phyloP scores from a whole-genome alignment of 2,329 filamentous ascomycete species.

The Colletotrichum filicis region DNA sequence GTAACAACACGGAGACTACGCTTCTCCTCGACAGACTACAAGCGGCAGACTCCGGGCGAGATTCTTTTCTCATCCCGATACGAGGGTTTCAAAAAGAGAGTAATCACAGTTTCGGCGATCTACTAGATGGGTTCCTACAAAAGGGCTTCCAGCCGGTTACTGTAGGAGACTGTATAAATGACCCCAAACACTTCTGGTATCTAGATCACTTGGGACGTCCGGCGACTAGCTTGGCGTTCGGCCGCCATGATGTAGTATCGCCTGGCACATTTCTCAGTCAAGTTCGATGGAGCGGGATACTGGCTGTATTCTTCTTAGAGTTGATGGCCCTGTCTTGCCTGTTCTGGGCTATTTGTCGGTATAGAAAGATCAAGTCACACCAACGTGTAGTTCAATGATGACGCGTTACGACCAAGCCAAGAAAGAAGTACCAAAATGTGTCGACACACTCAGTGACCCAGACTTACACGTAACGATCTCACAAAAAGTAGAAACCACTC shows the following conservation, averaged over 20 bases:
- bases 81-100: background rate
- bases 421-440: background rate
- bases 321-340: background rate
- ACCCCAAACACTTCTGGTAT: constrained; percentile 2
- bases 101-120: background rate
- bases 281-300: background rate
- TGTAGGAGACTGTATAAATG: constrained; percentile 7
- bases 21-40: background rate
- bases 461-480: background rate
- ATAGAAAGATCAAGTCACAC: background rate
- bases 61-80: background rate
- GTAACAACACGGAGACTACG: background rate
- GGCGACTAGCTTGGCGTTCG: background rate
- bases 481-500: no score
- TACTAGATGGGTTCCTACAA: background rate
- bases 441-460: background rate
- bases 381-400: background rate
- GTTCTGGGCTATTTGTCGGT: background rate
- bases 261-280: background rate
- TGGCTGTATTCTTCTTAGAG: background rate
- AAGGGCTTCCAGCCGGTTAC: constrained; percentile 5
- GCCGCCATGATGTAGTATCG: background rate
- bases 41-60: background rate
- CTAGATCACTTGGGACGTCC: background rate
- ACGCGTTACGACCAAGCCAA: background rate